Base-by-base conservation (phyloP, 306 rosid species). In the Cicer bijugum region DNA sequence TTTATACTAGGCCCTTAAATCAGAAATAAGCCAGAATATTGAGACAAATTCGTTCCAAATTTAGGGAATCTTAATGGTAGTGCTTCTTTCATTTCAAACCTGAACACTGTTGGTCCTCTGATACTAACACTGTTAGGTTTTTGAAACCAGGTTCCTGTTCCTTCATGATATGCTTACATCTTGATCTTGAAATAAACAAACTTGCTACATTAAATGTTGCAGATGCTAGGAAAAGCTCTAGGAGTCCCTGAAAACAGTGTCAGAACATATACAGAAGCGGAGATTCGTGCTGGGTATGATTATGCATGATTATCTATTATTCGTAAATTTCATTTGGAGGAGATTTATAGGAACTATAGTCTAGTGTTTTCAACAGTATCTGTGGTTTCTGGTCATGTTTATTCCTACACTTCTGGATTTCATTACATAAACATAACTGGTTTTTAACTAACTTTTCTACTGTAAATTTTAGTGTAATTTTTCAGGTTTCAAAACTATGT, bases 401-500 rank as follows among this genome's bases (percentile, higher is more conserved):
- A 56, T 79, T 66, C 64, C 67, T 61, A 46, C 62, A 75, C 50
- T 42, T 42, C 6, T 12, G 33, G 73, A 40, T 67, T 72, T 50
- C 17, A 35, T 20, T 75, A 23, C 44, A 73, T 61, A 58, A 67
- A 64, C 37, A 53, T 64, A 38, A 76, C 71, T 14, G 74, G 73
- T 39, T 58, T 72, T 40, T 64, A 28, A 28, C 84, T 78, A 56
- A 87, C 73, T 58, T 72, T 15, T 74, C 64, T 51, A 6, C 55
- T 47, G 83, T 57, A 52, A 72, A 77, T 52, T 82, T 61, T 80
- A 94, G 99, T 75, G 91, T 94, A 56, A 91, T 94, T 79, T 94
- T 94, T 72, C 99, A 94, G 95, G 97, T 94, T 76, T 94, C 99
- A 28, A 94, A 91, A 82, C 87, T 94, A 14, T 94, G 95, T 74